Base-by-base conservation (phyloP, 1,284 basidiomycete species). In the Blastosporella zonata region DNA sequence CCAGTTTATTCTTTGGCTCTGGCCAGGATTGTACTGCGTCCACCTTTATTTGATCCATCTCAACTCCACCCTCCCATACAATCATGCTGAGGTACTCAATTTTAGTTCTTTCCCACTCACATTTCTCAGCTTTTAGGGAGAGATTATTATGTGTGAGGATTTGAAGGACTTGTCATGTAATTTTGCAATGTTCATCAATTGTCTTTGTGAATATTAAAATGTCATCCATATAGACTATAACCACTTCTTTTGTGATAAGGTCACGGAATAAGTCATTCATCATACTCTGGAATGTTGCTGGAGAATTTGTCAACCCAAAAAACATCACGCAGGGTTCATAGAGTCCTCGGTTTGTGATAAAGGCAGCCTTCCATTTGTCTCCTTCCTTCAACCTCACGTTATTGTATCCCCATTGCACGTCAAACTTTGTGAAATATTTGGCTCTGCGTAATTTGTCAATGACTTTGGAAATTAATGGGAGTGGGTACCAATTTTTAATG, bases 91-190 rank as follows among this genome's bases (percentile, higher is more conserved):
- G 48, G 18, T 59, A 64, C 44, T 62, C 53, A n/a, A 63, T 31
- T 23, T 51, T 20, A 13, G 10, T 36, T 43, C 50, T 18, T 12
- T 49, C 39, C 21, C 60, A 62, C 27, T 46, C 17, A 35, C 58
- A 63, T 50, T 77, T 77, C 22, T 67, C 59, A 0, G 65, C 54
- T 27, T 71, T 70, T 2, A 65, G 49, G 52, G 58, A 73, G 0
- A 77, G 60, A 0, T 59, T 43, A 41, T 66, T 43, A 3, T 62
- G 38, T 0, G 59, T 39, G 0, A 79, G 59, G 1, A 78, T 70
- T 43, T 39, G 18, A 2, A 43, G 10, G 1, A 47, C 44, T 8
- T 10, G 3, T 8, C 29, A 31, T 10, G 29, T 9, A 5, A 55
- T 21, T 10, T 31, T n/a, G 12, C 31, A 3, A 23, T 60, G 56